phyloP scores from a whole-genome alignment of 2,329 filamentous ascomycete species.

The Sarocladium kiliense region DNA sequence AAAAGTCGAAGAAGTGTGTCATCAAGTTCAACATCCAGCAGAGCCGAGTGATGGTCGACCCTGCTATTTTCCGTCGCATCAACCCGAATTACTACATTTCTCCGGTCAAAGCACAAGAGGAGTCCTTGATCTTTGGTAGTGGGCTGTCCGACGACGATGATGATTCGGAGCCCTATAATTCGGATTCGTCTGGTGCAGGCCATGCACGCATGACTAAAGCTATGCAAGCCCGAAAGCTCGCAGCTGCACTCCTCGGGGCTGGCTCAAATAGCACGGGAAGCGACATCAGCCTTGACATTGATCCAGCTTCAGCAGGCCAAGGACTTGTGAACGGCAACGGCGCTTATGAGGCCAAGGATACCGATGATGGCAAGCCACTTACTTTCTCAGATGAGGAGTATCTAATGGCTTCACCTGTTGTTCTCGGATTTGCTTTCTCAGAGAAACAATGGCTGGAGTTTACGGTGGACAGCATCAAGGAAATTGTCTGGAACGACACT shows the following conservation, averaged over 20 bases:
- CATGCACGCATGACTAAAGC: neutral
- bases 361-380: conserved; percentile 23
- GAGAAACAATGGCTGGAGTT: conserved; percentile 92
- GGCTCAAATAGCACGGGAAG: neutral
- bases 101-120: conserved; percentile 65
- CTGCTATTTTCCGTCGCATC: conserved; percentile 74
- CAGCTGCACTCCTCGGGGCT: neutral
- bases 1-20: conserved; percentile 67
- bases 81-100: conserved; percentile 82
- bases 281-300: neutral
- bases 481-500: conserved; percentile 79
- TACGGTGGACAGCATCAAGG: conserved; percentile 69
- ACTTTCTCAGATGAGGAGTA: conserved; percentile 79
- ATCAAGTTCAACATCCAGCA: conserved; percentile 82
- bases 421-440: conserved; percentile 80
- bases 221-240: neutral
- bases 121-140: conserved; percentile 39
- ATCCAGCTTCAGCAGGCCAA: neutral
- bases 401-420: conserved; percentile 75
- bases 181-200: conserved; percentile 26
- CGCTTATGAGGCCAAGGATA: conserved; percentile 14
- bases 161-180: conserved; percentile 28
- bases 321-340: conserved; percentile 25
- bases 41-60: conserved; percentile 83
- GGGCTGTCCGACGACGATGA: conserved; percentile 41